phyloP scores from a whole-genome alignment of 148 eudicot genomes.

The Camellia lanceoleosa region DNA sequence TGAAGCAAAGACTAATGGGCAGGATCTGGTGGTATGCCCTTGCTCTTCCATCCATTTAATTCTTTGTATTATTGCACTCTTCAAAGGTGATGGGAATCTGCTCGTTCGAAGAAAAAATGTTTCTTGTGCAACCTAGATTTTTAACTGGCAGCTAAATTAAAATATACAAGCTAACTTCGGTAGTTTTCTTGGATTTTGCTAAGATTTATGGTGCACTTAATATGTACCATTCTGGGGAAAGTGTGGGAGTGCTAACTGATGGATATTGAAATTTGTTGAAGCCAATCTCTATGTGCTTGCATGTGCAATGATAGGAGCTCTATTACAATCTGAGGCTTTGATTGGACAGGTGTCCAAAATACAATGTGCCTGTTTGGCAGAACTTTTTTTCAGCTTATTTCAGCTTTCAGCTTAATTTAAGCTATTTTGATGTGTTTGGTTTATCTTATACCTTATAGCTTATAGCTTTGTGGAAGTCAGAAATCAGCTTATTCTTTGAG shows the following conservation, averaged over 20 bases:
- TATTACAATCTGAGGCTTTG: background rate
- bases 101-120: background rate
- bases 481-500: too few species aligned
- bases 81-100: background rate
- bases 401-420: too few species aligned
- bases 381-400: too few species aligned
- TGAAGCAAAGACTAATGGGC: conserved; percentile 71
- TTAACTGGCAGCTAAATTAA: background rate
- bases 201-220: background rate
- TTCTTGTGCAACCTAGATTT: background rate
- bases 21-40: conserved; percentile 77
- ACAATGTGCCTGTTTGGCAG: too few species aligned
- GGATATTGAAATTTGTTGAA: background rate
- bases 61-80: background rate
- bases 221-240: background rate
- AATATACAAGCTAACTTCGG: background rate
- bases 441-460: too few species aligned
- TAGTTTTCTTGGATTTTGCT: background rate
- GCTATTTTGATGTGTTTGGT: too few species aligned
- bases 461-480: too few species aligned
- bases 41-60: conserved; percentile 10
- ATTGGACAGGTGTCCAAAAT: background rate
- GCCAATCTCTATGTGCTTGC: background rate
- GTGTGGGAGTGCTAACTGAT: background rate
- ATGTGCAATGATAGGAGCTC: background rate